A percentile compares a stretch with the other conserved stretches of the same genome.
These are phyloP conservation scores for Fusarium sp. DNA, from an alignment of 2,329 filamentous ascomycete genomes.

Conservation along the genomic window DNA sequence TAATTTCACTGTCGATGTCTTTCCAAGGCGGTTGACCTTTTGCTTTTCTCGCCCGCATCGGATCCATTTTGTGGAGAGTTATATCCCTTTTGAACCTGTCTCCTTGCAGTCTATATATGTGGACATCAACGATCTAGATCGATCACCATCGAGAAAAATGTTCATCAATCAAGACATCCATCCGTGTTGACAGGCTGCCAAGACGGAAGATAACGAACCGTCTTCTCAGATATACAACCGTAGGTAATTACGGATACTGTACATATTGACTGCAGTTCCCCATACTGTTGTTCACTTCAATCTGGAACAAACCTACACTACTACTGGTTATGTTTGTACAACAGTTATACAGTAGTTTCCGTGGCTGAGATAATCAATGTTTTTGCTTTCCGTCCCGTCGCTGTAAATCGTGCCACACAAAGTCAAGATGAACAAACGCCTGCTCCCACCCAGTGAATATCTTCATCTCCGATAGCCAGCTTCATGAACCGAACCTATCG, in stretches of 20 bases:
- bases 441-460: not conserved
- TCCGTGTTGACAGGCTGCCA: not conserved
- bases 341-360: not conserved
- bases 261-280: not conserved
- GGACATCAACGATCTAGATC: slow-evolving; percentile 2
- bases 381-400: not conserved
- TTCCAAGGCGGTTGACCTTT: not conserved
- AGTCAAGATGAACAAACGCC: not conserved
- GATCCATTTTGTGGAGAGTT: slow-evolving; percentile 8
- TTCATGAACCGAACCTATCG: slow-evolving; percentile 9
- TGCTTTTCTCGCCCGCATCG: not conserved
- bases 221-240: not conserved
- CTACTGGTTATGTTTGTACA: not conserved
- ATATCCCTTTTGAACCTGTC: slow-evolving; percentile 13
- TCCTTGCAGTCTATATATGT: not conserved
- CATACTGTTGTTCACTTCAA: not conserved
- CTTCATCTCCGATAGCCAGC: slow-evolving; percentile 10
- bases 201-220: slow-evolving; percentile 3
- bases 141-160: not conserved
- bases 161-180: not conserved
- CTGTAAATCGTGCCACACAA: slow-evolving; percentile 1
- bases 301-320: not conserved
- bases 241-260: not conserved
- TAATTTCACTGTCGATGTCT: not conserved
- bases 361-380: slow-evolving; percentile 1